Conservation (phyloP, 169 alveolate species). For the Eimeria falciformis region DNA sequence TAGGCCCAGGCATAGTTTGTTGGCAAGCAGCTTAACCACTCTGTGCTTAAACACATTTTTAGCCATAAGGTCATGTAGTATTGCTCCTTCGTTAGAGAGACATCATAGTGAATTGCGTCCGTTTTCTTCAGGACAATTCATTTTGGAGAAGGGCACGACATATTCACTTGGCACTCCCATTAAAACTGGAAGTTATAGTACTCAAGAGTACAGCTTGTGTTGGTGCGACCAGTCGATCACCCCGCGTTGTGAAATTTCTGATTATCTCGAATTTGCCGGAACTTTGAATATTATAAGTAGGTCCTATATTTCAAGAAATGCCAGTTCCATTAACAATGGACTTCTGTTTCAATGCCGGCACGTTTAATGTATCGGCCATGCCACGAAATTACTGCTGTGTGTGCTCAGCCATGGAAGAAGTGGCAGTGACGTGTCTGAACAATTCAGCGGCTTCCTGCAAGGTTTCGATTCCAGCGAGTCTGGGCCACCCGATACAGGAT, state of each 20-base stretch:
- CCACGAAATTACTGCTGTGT: neutral
- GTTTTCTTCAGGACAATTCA: slow-evolving; percentile 22
- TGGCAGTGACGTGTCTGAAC: slow-evolving; percentile 32
- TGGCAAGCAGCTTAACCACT: too few species aligned
- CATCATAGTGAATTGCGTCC: neutral
- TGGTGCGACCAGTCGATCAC: slow-evolving; percentile 55
- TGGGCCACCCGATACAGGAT: neutral
- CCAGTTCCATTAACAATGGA: too few species aligned
- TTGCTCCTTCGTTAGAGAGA: neutral
- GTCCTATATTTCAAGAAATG: too few species aligned
- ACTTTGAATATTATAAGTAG: slow-evolving; percentile 37
- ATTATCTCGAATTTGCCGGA: slow-evolving; percentile 43
- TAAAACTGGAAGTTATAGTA: neutral
- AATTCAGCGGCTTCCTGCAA: neutral
- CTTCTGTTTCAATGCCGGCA: too few species aligned
- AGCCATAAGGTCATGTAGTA: neutral
- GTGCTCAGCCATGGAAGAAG: slow-evolving; percentile 29
- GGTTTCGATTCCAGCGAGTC: slow-evolving; percentile 8
- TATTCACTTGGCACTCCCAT: slow-evolving; percentile 7
- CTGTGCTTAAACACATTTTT: too few species aligned
- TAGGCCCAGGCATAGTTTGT: too few species aligned
- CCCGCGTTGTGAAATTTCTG: slow-evolving; percentile 31
- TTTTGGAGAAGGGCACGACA: neutral
- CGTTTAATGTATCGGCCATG: too few species aligned
- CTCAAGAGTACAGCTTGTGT: slow-evolving; percentile 36